A percentile compares a stretch with the other conserved stretches of the same genome.
Conservation (phyloP, 371 early-diverging fungal species). For the Catenaria anguillulae region DNA sequence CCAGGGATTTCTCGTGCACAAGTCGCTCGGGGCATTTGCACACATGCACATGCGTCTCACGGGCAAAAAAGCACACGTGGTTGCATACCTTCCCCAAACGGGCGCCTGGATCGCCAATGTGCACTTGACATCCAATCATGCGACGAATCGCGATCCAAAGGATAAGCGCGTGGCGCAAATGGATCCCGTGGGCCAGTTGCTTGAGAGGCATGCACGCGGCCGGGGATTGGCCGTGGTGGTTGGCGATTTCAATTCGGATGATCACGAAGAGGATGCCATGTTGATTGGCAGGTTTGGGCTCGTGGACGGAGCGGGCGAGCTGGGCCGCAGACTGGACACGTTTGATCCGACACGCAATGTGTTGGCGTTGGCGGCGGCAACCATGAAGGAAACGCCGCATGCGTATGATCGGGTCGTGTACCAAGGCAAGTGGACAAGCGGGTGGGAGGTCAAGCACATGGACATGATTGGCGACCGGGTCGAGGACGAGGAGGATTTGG, state of each 20-base stretch:
- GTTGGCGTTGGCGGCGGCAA: background rate
- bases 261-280: background rate
- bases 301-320: background rate
- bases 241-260: background rate
- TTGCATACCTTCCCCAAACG: background rate
- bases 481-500: background rate
- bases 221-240: background rate
- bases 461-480: background rate
- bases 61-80: background rate
- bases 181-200: background rate
- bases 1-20: background rate
- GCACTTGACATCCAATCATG: background rate
- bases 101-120: background rate
- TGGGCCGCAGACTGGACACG: background rate
- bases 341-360: background rate
- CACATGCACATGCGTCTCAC: background rate
- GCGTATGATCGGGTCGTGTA: background rate
- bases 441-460: background rate
- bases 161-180: background rate
- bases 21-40: background rate
- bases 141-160: background rate
- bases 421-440: background rate
- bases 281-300: background rate
- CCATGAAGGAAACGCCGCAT: background rate
- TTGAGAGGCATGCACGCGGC: background rate